These are phyloP conservation scores for Leccinum rimulosum DNA, from an alignment of 768 basidiomycete species.

Conservation along the genomic window DNA sequence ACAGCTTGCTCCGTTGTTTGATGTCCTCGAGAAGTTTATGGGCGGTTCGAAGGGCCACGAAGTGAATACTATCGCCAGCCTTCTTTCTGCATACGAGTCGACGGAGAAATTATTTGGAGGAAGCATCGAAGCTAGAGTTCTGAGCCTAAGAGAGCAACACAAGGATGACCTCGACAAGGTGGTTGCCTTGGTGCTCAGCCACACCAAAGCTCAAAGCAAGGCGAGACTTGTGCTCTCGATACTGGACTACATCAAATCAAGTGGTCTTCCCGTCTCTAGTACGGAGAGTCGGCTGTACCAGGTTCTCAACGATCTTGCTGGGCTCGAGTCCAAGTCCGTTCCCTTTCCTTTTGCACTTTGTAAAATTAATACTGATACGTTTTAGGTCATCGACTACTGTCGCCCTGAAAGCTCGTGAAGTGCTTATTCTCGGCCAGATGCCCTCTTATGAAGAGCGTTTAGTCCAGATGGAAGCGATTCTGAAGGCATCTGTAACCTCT, in stretches of 20 bases:
- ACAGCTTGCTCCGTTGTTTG: slow-evolving; percentile 66
- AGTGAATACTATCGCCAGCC: slow-evolving; percentile 67
- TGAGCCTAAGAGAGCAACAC: slow-evolving; percentile 86
- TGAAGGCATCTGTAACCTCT: slow-evolving; percentile 83
- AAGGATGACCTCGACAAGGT: slow-evolving; percentile 92
- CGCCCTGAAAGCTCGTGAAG: slow-evolving; percentile 93
- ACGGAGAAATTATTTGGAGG: slow-evolving; percentile 94
- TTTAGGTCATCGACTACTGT: slow-evolving; percentile 85
- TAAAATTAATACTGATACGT: slow-evolving; percentile 4
- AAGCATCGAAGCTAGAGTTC: slow-evolving; percentile 88
- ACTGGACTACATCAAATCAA: slow-evolving; percentile 86
- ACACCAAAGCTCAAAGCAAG: slow-evolving; percentile 94
- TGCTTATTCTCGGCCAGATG: slow-evolving; percentile 93
- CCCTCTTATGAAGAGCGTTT: slow-evolving; percentile 95
- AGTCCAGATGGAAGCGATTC: slow-evolving; percentile 90
- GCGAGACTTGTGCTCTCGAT: slow-evolving; percentile 82
- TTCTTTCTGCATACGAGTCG: slow-evolving; percentile 76
- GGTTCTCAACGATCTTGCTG: slow-evolving; percentile 77
- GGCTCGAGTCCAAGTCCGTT: slow-evolving; percentile 82
- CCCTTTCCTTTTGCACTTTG: not conserved
- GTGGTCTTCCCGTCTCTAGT: slow-evolving; percentile 71
- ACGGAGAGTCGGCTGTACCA: slow-evolving; percentile 71
- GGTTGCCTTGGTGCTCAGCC: slow-evolving; percentile 83
- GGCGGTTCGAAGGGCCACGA: slow-evolving; percentile 88
- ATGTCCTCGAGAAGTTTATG: slow-evolving; percentile 75